Base-by-base conservation (phyloP, 116 monocot species). In the Cymodocea nodosa region DNA sequence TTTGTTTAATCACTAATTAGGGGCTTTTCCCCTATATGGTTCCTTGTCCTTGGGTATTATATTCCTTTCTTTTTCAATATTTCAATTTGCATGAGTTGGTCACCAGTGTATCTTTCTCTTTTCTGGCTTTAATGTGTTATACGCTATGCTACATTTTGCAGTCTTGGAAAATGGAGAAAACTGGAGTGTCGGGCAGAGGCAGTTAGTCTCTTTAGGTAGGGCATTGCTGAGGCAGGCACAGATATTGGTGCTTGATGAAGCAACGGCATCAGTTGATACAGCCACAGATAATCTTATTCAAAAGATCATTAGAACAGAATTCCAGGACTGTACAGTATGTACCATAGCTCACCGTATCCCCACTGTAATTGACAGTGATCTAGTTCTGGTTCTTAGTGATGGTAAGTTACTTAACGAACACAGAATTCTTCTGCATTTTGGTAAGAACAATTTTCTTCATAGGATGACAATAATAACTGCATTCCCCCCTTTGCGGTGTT, bases 181-280 rank as follows among this genome's bases (percentile, higher is more conserved):
- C 67, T 97, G 97, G 97, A 97, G 91, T 68, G 91, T 97, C 40
- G 97, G 97, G 51, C 97, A 97, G 65, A 73, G 97, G 22, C 97
- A 97, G 52, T 83, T 97, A 64, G 74, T 97, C 34, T 85, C 85
- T 2, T 73, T 97, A 51, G 97, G 97, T 2, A 80, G 97, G 50
- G 91, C 97, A 49, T 69, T 97, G 57, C 83, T 97, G 64, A 97
- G 85, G 68, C 85, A 88, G 62, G 87, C 91, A 16, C 74, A 65
- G 49, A 97, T 97, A 63, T 62, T 97, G 52, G 91, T 97, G 64
- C 88, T 97, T 62, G 97, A 97, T 78, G 97, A 97, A 72, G 97
- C 97, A 35, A 97, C 97, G 35, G 97, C 97, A 30, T 97, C 97
- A 19, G 91, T 97, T 61, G 97, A 97, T 68, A 85, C 91, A 4